Percentiles rank a stretch among this genome's conserved stretches.
phyloP scores from a whole-genome alignment of 2,329 filamentous ascomycete species.

The Penicillium brevicompactum region DNA sequence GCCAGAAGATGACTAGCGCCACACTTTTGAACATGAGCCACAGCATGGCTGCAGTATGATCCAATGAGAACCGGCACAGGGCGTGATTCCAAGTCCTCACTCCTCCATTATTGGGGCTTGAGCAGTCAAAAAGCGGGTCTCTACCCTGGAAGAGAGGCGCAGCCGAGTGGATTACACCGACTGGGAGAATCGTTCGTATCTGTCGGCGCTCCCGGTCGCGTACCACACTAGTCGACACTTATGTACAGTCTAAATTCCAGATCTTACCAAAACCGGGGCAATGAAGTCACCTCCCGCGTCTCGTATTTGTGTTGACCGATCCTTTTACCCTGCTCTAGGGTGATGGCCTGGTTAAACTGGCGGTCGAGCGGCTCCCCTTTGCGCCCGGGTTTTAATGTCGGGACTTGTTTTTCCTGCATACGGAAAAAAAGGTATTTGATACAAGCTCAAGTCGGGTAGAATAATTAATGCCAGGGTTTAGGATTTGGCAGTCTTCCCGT shows the following conservation, averaged over 20 bases:
- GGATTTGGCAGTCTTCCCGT: background rate
- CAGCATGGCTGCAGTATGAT: background rate
- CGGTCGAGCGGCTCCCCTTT: conserved; percentile 4
- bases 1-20: conserved; percentile 4
- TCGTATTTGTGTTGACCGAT: conserved; percentile 5
- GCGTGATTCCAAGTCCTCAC: background rate
- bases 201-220: conserved; percentile 24
- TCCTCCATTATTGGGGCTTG: background rate
- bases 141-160: conserved; percentile 11
- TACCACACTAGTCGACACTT: background rate
- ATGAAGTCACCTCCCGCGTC: conserved; percentile 5
- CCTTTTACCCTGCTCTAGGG: background rate
- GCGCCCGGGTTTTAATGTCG: background rate
- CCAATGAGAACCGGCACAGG: conserved; percentile 1
- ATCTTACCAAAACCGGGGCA: background rate
- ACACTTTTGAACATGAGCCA: conserved; percentile 3
- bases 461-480: background rate
- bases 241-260: conserved; percentile 7
- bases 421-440: background rate
- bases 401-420: background rate
- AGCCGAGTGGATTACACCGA: conserved; percentile 18
- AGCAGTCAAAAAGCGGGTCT: background rate
- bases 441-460: background rate
- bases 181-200: conserved; percentile 7
- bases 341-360: conserved; percentile 3